Evolutionary conservation across 169 alveolate genomes (phyloP).

Genomic region (Eimeria acervulina): DNA sequence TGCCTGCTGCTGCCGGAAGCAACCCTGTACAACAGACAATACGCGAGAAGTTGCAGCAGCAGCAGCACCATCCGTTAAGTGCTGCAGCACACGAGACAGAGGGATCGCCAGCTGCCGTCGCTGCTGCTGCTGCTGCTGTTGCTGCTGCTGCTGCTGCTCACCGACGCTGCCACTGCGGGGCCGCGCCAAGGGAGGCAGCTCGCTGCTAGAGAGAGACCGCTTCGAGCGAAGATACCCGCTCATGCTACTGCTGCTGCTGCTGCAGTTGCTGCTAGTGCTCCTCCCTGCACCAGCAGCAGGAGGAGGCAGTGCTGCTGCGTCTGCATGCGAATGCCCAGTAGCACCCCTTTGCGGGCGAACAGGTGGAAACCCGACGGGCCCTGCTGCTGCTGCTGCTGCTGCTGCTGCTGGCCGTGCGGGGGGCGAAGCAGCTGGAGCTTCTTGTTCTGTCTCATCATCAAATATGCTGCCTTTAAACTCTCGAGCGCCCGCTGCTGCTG

Average conservation of each 20-base stretch:
- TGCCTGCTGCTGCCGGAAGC: slow-evolving; percentile 47
- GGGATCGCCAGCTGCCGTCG: slow-evolving; percentile 48
- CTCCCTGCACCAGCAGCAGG: slow-evolving; percentile 24
- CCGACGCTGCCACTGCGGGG: slow-evolving; percentile 19
- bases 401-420: slow-evolving; percentile 12
- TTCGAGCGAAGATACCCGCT: slow-evolving; percentile 10
- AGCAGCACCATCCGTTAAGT: not conserved
- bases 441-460: not conserved
- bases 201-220: slow-evolving; percentile 38
- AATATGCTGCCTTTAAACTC: not conserved
- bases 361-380: slow-evolving; percentile 25
- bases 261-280: slow-evolving; percentile 4
- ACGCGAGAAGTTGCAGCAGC: not conserved
- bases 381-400: slow-evolving; percentile 43
- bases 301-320: slow-evolving; percentile 14
- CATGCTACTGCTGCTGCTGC: slow-evolving; percentile 41
- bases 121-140: slow-evolving; percentile 73
- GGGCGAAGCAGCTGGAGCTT: not conserved
- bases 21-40: not conserved
- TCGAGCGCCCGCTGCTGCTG: slow-evolving; percentile 52
- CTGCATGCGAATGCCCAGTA: not conserved
- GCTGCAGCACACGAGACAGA: slow-evolving; percentile 47
- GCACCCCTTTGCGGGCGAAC: not conserved
- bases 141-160: slow-evolving; percentile 28
- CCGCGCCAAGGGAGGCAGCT: not conserved